Base-by-base conservation (phyloP, 2,329 filamentous ascomycete species). In the Mollisia scopiformis region DNA sequence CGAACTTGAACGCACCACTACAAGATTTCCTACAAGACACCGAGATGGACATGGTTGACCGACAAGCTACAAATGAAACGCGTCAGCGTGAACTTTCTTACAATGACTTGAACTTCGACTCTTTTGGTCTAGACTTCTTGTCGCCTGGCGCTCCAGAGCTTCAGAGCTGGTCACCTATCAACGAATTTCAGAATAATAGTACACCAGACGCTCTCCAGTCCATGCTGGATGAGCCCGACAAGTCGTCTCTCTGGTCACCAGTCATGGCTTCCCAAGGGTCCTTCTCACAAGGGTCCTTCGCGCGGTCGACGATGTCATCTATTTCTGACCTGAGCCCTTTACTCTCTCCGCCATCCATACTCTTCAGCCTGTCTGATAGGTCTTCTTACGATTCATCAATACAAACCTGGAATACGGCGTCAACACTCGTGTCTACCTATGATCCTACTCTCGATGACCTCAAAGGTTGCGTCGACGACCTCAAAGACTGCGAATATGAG, bases 131-230 rank as follows among this genome's bases (percentile, higher is more conserved):
- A 13, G 52, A 41, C 28, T 55, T 28, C 6, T 43, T 43, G 13
- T n/a, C 39, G 3, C 10, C n/a, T 6, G 39, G 23, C 4, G 39
- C n/a, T 21, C 39, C 21, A 43, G 39, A 19, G n/a, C 39, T 19
- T 37, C 41, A 61, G 33, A 35, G 11, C 19, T 61, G 59, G 59
- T 57, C 59, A 23, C 59, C 59, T 13, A 59, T 56, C 27, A 43
- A 33, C 3, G 13, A 30, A 13, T 23, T 30, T 11, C 41, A 39
- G 37, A 41, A 60, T 6, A 25, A 60, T 6, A 25, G 23, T 7
- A 14, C 13, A 49, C 28, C 46, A 49, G 30, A 49, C 30, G 6
- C 11, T 19, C 46, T 19, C 14, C 16, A 11, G 16, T 30, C 23
- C 10, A 49, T 49, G 46, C 23, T 16, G 6, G 46, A 49, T 6